Conservation (phyloP, 1,284 basidiomycete genomes). For the Sporisorium exsertum region DNA sequence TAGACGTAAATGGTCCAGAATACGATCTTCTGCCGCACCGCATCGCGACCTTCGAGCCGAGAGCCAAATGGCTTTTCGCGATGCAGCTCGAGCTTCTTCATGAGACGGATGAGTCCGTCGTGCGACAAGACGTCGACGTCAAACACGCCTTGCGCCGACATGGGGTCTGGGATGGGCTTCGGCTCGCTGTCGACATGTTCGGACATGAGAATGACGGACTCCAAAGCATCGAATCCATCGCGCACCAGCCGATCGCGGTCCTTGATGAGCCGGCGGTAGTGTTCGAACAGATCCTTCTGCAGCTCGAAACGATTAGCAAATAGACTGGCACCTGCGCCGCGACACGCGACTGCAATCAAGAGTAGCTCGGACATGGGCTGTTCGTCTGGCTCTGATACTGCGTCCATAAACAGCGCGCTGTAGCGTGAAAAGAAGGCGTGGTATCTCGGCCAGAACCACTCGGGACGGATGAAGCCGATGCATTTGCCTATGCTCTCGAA, state of each 20-base stretch:
- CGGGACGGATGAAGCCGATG: slow-evolving; percentile 39
- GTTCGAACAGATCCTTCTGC: slow-evolving; percentile 24
- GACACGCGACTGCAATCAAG: slow-evolving; percentile 32
- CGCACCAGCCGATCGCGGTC: slow-evolving; percentile 32
- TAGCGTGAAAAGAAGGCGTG: slow-evolving; percentile 34
- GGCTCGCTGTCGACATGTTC: slow-evolving; percentile 22
- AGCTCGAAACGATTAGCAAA: slow-evolving; percentile 43
- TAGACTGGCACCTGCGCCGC: slow-evolving; percentile 19
- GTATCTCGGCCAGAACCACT: slow-evolving; percentile 45
- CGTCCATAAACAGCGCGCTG: slow-evolving; percentile 9
- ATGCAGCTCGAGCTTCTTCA: slow-evolving; percentile 42
- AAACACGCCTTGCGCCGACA: slow-evolving; percentile 30
- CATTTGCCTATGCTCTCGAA: slow-evolving; percentile 35
- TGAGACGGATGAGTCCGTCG: slow-evolving; percentile 32
- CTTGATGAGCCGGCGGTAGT: slow-evolving; percentile 35
- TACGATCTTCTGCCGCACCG: slow-evolving; percentile 25
- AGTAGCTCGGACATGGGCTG: slow-evolving; percentile 39
- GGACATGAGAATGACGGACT: slow-evolving; percentile 35
- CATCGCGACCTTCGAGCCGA: slow-evolving; percentile 29
- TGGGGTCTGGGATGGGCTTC: slow-evolving; percentile 23
- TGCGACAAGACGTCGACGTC: slow-evolving; percentile 35
- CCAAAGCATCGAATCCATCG: slow-evolving; percentile 34
- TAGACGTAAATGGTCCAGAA: slow-evolving; percentile 46
- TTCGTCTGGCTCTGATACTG: not conserved
- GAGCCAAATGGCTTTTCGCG: slow-evolving; percentile 29